Evolutionary conservation across 139 green algal genomes (phyloP), one percentile per base, ranked within the genome.

Genomic region (Volvox reticuliferus): DNA sequence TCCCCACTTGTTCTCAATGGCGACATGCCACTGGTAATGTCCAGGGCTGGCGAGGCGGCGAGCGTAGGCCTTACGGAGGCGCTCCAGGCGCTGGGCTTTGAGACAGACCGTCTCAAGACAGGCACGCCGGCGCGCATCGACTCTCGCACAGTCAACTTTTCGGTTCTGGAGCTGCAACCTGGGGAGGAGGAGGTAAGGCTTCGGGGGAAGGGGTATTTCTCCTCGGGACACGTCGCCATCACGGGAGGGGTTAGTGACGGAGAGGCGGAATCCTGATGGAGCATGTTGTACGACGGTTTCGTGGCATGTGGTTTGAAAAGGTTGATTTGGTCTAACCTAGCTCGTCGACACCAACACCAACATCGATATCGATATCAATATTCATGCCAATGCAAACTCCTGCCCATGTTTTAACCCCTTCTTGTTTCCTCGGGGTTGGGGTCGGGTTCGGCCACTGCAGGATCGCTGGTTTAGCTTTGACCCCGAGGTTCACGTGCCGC

Each of bases 381-480:
- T n/a, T n/a, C n/a, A n/a, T n/a, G n/a, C 44, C 44, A 55, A 55
- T 9, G 44, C 44, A 5, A 55, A 55, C 44, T 55, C 44, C 44
- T 55, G 5, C 44, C 44, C 5, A 14, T 55, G 44, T 55, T 55
- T 55, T 55, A 14, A n/a, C 44, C 44, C 5, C 44, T 55, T 55
- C 44, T 5, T 55, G 44, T 55, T 55, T 55, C 5, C 44, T 9
- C 44, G 44, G 44, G 44, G 44, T 55, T 55, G 44, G 44, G 44
- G 44, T 55, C 44, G 5, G 44, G 44, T 14, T 28, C 65, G 65
- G 17, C 6, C 30, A 33, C 82, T 36, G 84, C 91, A 95, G 62
- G 94, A 97, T 36, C 92, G 97, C 20, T 99, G 96, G 96, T 99
- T 99, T 93, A 98, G 95, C 71, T 99, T 98, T 91, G 98, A 99